Evolutionary conservation across 345 rosid species (phyloP).

Genomic region (Conringia planisiliqua): DNA sequence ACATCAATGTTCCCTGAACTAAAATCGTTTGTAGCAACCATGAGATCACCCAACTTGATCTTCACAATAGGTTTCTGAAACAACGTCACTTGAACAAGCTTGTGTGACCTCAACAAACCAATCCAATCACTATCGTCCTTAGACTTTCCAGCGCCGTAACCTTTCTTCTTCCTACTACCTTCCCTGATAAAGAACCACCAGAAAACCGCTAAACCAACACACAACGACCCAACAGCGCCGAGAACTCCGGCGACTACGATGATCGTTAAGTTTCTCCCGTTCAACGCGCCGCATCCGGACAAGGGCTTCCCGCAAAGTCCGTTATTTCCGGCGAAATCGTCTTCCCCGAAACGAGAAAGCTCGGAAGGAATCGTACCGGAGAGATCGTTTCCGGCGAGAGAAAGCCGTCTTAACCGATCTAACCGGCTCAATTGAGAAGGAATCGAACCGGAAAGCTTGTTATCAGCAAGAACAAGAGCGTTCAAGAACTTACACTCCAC

Average conservation of each 20-base stretch:
- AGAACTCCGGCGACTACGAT: conserved; percentile 51
- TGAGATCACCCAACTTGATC: conserved; percentile 50
- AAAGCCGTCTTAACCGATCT: conserved; percentile 48
- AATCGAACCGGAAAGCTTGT: conserved; percentile 51
- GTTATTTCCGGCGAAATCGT: conserved; percentile 38
- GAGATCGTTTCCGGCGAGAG: conserved; percentile 43
- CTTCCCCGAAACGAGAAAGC: conserved; percentile 34
- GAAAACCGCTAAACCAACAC: conserved; percentile 46
- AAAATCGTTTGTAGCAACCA: conserved; percentile 49
- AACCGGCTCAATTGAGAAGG: conserved; percentile 48
- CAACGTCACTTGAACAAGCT: conserved; percentile 63
- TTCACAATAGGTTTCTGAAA: conserved; percentile 65
- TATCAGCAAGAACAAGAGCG: conserved; percentile 37
- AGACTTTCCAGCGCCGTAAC: conserved; percentile 41
- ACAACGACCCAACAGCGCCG: conserved; percentile 47
- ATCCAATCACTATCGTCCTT: conserved; percentile 53
- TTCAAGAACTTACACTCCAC: conserved; percentile 52
- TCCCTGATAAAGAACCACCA: conserved; percentile 56
- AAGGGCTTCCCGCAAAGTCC: conserved; percentile 55
- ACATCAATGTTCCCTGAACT: conserved; percentile 40
- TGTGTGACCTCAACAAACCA: conserved; percentile 51
- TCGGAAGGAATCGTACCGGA: conserved; percentile 54
- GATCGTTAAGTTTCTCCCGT: conserved; percentile 39
- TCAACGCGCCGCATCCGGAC: conserved; percentile 53
- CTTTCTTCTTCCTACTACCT: conserved; percentile 39